phyloP scores from a whole-genome alignment of 345 rosid species.

The Microcos paniculata region DNA sequence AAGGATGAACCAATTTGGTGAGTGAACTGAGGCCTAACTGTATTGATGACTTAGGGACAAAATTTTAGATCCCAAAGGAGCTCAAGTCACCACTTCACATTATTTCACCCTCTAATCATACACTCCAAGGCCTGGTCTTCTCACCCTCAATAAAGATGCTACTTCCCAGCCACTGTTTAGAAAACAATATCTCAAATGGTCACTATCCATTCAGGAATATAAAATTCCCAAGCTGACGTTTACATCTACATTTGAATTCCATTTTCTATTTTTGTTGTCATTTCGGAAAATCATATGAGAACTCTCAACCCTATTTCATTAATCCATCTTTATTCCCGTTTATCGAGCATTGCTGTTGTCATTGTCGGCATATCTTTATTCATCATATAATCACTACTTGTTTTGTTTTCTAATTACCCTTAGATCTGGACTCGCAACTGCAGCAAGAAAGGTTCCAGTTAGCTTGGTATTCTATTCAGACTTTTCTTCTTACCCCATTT shows the following conservation, averaged over 20 bases:
- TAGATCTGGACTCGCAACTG: conserved; percentile 14
- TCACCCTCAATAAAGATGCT: conserved; percentile 17
- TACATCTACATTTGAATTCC: conserved; percentile 16
- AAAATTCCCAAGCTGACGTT: conserved; percentile 23
- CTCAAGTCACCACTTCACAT: neutral
- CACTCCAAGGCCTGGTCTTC: neutral
- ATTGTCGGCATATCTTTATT: conserved; percentile 17
- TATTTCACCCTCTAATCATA: neutral
- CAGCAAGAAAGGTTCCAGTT: conserved; percentile 28
- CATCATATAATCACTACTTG: neutral
- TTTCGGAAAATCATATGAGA: conserved; percentile 1
- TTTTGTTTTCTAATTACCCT: conserved; percentile 4
- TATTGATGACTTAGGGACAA: too few relatives aligned
- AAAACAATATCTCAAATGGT: conserved; percentile 15
- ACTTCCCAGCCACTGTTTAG: conserved; percentile 1
- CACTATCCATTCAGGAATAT: conserved; percentile 22
- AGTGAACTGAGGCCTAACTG: neutral
- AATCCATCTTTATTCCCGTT: too few relatives aligned
- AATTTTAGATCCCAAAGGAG: too few relatives aligned
- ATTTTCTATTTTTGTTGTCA: conserved; percentile 7
- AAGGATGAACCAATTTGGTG: neutral
- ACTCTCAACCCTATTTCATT: conserved; percentile 2
- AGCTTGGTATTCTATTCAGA: conserved; percentile 30
- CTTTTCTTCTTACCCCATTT: conserved; percentile 10
- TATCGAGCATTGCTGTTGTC: conserved; percentile 23